These are phyloP conservation scores for Microbotryum silenes-acaulis DNA, from an alignment of 1,284 basidiomycete genomes.

Conservation along the genomic window DNA sequence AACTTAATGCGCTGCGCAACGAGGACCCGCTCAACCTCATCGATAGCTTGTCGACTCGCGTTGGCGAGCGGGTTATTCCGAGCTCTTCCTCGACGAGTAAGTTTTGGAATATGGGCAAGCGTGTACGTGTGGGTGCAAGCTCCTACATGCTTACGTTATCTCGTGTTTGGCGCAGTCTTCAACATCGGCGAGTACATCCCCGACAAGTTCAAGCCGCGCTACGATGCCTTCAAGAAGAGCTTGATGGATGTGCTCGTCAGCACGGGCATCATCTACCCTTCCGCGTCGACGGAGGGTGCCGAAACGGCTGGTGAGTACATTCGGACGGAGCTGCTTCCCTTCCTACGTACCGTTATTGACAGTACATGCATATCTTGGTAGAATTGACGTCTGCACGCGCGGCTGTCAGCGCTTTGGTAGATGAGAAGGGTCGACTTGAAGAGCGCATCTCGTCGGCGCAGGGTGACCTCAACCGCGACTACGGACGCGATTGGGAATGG, in stretches of 20 bases:
- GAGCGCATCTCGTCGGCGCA: constrained; percentile 48
- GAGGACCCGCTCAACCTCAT: constrained; percentile 62
- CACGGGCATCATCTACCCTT: constrained; percentile 53
- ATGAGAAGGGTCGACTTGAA: constrained; percentile 53
- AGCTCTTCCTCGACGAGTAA: background rate
- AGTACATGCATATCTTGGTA: constrained; percentile 1
- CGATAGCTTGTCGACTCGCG: constrained; percentile 22
- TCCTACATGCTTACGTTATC: too few relatives aligned
- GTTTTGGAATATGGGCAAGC: too few relatives aligned
- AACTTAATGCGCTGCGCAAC: constrained; percentile 59
- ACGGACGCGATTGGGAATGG: constrained; percentile 83
- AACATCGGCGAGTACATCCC: constrained; percentile 79
- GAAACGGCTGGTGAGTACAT: constrained; percentile 11
- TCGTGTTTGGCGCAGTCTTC: constrained; percentile 53
- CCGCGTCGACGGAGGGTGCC: background rate
- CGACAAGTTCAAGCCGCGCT: constrained; percentile 66
- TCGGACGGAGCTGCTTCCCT: background rate
- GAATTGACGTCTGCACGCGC: constrained; percentile 47
- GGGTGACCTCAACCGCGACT: constrained; percentile 52
- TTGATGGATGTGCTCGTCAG: constrained; percentile 58
- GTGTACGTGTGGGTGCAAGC: background rate
- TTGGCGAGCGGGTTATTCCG: constrained; percentile 10
- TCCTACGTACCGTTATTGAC: background rate
- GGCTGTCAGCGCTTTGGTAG: constrained; percentile 44
- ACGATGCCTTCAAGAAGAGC: constrained; percentile 59